phyloP scores from a whole-genome alignment of 2,329 filamentous ascomycete species.

The Penicillium sp. region DNA sequence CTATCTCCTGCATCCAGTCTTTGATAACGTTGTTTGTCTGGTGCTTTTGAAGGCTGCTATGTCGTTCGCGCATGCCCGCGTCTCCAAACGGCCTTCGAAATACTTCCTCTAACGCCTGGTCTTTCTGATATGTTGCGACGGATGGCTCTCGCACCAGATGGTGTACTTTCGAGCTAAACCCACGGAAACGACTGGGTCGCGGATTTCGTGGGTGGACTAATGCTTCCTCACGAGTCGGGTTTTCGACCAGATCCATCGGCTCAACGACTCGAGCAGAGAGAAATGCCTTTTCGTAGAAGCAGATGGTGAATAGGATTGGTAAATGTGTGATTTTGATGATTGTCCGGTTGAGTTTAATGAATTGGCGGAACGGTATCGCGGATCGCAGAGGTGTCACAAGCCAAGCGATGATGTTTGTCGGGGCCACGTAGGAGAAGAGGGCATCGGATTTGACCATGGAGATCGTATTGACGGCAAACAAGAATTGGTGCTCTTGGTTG shows the following conservation, averaged over 20 bases:
- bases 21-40: slow-evolving; percentile 79
- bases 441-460: slow-evolving; percentile 99
- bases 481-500: slow-evolving; percentile 84
- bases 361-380: slow-evolving; percentile 73
- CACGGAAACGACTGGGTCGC: slow-evolving; percentile 54
- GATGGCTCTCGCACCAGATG: slow-evolving; percentile 76
- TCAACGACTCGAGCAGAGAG: slow-evolving; percentile 75
- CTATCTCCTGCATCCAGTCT: slow-evolving; percentile 80
- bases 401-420: slow-evolving; percentile 90
- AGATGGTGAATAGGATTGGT: slow-evolving; percentile 82
- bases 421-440: slow-evolving; percentile 88
- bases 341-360: slow-evolving; percentile 81
- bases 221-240: slow-evolving; percentile 54
- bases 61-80: slow-evolving; percentile 58
- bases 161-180: slow-evolving; percentile 68
- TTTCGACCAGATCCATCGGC: slow-evolving; percentile 81
- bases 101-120: slow-evolving; percentile 85
- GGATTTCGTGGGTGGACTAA: slow-evolving; percentile 59
- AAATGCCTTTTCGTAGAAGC: slow-evolving; percentile 78
- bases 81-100: slow-evolving; percentile 71
- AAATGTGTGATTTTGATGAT: slow-evolving; percentile 91
- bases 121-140: slow-evolving; percentile 83
- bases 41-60: slow-evolving; percentile 59
- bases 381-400: slow-evolving; percentile 79
- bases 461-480: slow-evolving; percentile 95